phyloP scores from a whole-genome alignment of 2,329 filamentous ascomycete species.

The Cordyceps tenuipes region DNA sequence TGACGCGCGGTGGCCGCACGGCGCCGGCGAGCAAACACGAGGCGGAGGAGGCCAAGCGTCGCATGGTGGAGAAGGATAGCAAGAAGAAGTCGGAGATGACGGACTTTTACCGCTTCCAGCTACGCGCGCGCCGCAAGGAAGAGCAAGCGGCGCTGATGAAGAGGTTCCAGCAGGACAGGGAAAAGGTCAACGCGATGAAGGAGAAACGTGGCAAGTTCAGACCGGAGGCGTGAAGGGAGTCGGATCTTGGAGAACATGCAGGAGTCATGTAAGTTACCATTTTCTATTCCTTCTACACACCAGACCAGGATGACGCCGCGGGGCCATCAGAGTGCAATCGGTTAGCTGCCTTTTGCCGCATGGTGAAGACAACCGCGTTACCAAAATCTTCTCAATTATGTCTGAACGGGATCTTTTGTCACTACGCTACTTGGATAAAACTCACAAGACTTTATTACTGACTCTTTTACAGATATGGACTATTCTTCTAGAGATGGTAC shows the following conservation, averaged over 20 bases:
- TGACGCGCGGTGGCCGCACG: constrained; percentile 66
- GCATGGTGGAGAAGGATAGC: constrained; percentile 54
- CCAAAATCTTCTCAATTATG: constrained; percentile 53
- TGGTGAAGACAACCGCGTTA: constrained; percentile 58
- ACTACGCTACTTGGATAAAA: not conserved
- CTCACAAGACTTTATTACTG: not conserved
- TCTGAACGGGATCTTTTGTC: constrained; percentile 37
- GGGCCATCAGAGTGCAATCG: constrained; percentile 37
- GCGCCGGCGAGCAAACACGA: constrained; percentile 70
- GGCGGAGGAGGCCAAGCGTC: constrained; percentile 50
- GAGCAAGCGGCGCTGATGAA: constrained; percentile 59
- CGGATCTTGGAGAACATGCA: not conserved
- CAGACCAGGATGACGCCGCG: constrained; percentile 42
- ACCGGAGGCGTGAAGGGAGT: constrained; percentile 33
- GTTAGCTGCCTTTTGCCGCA: constrained; percentile 22
- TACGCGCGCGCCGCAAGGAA: constrained; percentile 68
- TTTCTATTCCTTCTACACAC: not conserved
- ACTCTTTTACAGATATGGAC: not conserved
- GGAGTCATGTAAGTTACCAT: not conserved
- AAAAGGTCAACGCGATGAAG: constrained; percentile 63
- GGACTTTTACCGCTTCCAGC: constrained; percentile 81
- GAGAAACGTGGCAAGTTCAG: constrained; percentile 56
- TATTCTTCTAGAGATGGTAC: not conserved
- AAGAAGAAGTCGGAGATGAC: constrained; percentile 55
- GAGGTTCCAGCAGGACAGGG: constrained; percentile 68